Evolutionary conservation across 441 rosid genomes (phyloP).

Genomic region (Capsella rubella): DNA sequence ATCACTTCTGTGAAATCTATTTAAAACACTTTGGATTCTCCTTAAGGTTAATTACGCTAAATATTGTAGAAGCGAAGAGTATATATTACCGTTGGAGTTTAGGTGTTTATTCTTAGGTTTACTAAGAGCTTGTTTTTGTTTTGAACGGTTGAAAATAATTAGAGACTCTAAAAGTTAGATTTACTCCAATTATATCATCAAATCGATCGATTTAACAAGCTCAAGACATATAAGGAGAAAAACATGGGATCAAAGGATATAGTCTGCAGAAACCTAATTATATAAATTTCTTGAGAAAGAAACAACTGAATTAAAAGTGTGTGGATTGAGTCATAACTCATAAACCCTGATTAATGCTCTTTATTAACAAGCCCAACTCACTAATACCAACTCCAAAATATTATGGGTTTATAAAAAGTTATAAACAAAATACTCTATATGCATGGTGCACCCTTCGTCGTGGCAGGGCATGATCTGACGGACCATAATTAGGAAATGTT

Average conservation of each 20-base stretch:
- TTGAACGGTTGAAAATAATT: neutral
- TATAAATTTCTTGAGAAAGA: constrained; percentile 4
- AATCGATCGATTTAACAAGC: neutral
- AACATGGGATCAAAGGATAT: neutral
- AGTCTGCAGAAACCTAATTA: constrained; percentile 1
- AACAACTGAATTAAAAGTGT: neutral
- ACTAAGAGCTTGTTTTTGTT: neutral
- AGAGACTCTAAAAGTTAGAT: constrained; percentile 9
- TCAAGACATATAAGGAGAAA: neutral
- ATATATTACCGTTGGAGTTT: neutral
- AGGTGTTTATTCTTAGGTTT: constrained; percentile 35
- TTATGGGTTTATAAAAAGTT: too few relatives aligned
- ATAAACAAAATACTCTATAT: too few relatives aligned
- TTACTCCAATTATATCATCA: neutral
- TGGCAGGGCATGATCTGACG: too few relatives aligned
- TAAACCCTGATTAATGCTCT: neutral
- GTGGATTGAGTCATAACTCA: neutral
- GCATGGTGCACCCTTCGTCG: too few relatives aligned
- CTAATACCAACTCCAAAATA: neutral
- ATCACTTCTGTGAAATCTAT: constrained; percentile 27
- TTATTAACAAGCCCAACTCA: neutral
- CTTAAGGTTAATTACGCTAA: constrained; percentile 27
- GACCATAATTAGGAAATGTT: too few relatives aligned
- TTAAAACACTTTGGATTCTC: constrained; percentile 14
- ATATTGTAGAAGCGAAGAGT: constrained; percentile 26